Evolutionary conservation across 345 rosid species (phyloP).

Genomic region (Hibiscus trionum): DNA sequence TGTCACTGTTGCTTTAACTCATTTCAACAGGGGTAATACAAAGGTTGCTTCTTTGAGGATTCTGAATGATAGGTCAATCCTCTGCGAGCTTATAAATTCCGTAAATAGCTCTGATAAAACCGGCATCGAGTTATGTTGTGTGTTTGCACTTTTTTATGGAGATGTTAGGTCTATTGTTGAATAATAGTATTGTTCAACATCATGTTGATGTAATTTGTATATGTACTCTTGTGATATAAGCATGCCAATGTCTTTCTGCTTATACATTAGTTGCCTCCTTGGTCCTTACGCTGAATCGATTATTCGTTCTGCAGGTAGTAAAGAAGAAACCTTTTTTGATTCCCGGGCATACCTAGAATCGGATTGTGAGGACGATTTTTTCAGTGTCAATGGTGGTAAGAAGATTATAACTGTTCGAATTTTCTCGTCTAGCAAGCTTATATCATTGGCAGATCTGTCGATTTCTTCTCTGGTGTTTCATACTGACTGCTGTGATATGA

Average conservation of each 20-base stretch:
- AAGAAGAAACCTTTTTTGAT: slow-evolving; percentile 79
- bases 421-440: not conserved
- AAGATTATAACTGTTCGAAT: not conserved
- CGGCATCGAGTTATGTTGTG: not conserved
- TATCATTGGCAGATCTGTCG: not conserved
- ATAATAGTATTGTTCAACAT: not conserved
- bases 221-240: not conserved
- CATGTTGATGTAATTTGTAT: not conserved
- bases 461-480: not conserved
- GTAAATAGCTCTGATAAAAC: not conserved
- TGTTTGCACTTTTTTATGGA: not conserved
- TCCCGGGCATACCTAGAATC: slow-evolving; percentile 74
- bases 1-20: too few relatives aligned
- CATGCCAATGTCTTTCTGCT: not conserved
- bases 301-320: slow-evolving; percentile 51
- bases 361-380: slow-evolving; percentile 87
- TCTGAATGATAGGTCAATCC: not conserved
- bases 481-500: not conserved
- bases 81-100: not conserved
- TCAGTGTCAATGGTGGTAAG: slow-evolving; percentile 90
- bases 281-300: not conserved
- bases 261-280: not conserved
- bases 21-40: not conserved
- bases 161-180: not conserved
- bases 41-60: not conserved